Conservation (phyloP, 1,284 basidiomycete genomes). For the Pseudomicrostroma phylloplanum region DNA sequence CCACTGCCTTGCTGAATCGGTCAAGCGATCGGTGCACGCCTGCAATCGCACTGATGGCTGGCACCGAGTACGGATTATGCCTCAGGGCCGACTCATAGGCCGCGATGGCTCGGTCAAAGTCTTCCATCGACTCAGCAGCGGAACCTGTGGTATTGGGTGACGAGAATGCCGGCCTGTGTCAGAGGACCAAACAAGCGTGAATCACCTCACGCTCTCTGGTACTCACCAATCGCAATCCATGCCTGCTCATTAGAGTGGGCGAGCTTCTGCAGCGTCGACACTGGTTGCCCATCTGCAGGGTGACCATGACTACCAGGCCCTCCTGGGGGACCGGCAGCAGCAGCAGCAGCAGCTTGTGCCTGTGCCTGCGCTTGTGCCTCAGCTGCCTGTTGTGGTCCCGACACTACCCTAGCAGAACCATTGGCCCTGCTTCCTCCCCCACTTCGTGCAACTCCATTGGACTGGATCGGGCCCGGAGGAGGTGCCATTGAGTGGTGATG, state of each 20-base stretch:
- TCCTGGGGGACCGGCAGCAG: background rate
- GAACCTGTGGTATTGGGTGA: slow-evolving; percentile 15
- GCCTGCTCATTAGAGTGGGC: slow-evolving; percentile 42
- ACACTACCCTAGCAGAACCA: slow-evolving; percentile 1
- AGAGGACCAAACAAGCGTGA: background rate
- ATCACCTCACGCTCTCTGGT: background rate
- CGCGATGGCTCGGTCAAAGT: slow-evolving; percentile 42
- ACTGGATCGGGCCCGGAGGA: background rate
- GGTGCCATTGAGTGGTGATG: background rate
- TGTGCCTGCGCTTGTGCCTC: slow-evolving; percentile 2
- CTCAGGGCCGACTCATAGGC: slow-evolving; percentile 46
- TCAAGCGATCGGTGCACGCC: slow-evolving; percentile 45
- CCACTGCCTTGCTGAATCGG: slow-evolving; percentile 66
- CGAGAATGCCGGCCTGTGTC: background rate
- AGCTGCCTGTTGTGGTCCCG: slow-evolving; percentile 4
- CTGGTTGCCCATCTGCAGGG: slow-evolving; percentile 3
- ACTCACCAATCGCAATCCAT: slow-evolving; percentile 36
- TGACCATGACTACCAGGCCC: background rate
- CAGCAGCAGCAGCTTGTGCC: slow-evolving; percentile 3
- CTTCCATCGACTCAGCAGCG: slow-evolving; percentile 47
- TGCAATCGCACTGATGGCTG: slow-evolving; percentile 47
- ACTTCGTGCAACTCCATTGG: no score
- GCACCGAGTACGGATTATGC: slow-evolving; percentile 47
- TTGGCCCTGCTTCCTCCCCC: background rate
- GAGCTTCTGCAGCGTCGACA: slow-evolving; percentile 30